Conservation (phyloP, 176 grass and related monocot genomes). For the Canna indica region DNA sequence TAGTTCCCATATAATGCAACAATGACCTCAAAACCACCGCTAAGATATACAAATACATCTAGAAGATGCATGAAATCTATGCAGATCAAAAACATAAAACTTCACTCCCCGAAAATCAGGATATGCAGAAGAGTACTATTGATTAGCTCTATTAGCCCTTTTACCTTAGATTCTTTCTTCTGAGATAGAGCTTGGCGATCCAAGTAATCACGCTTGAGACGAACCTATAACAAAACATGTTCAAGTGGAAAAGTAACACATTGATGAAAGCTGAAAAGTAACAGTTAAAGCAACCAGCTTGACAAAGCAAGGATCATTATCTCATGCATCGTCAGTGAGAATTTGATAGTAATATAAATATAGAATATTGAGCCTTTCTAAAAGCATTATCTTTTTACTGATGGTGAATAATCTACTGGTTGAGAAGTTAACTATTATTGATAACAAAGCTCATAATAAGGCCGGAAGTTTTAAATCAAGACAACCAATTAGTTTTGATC, state of each 20-base stretch:
- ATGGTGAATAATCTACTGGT: too few relatives aligned
- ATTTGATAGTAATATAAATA: too few relatives aligned
- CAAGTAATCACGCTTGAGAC: slow-evolving; percentile 90
- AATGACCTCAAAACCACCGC: background rate
- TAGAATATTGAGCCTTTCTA: too few relatives aligned
- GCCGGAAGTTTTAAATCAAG: background rate
- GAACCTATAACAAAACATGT: slow-evolving; percentile 32
- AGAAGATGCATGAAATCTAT: slow-evolving; percentile 8
- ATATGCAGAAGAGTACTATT: background rate
- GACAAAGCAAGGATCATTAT: background rate
- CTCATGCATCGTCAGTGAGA: background rate
- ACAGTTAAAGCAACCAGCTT: background rate
- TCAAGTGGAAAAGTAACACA: background rate
- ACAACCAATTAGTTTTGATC: too few relatives aligned
- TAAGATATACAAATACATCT: background rate
- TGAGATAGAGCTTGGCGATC: slow-evolving; percentile 46
- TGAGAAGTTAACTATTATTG: background rate
- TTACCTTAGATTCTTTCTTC: slow-evolving; percentile 52
- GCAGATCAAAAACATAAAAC: background rate
- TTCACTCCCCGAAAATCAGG: background rate
- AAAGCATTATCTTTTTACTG: too few relatives aligned
- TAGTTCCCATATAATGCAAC: background rate
- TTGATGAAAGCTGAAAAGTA: background rate
- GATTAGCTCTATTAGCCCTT: background rate
- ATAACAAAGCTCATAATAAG: background rate